Conservation (phyloP, 768 basidiomycete genomes). For the Xerocomus spinulosus region DNA sequence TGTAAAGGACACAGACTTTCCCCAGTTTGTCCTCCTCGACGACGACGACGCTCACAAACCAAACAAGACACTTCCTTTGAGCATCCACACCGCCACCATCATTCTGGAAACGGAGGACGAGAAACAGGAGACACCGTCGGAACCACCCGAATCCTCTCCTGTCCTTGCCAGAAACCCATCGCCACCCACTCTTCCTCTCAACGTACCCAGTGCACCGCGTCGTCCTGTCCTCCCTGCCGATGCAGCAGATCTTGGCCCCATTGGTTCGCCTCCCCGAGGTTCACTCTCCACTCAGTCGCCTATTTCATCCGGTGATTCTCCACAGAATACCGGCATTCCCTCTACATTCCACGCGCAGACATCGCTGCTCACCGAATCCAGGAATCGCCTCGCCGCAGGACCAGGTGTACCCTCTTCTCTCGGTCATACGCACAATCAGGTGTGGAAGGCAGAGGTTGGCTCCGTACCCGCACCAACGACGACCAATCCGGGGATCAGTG, state of each 20-base stretch:
- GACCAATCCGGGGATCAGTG: conserved; percentile 11
- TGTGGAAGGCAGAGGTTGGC: conserved; percentile 29
- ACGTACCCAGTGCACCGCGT: conserved; percentile 46
- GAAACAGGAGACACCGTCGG: not conserved
- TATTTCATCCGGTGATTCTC: conserved; percentile 31
- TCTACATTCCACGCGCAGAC: conserved; percentile 81
- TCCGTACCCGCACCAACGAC: conserved; percentile 19
- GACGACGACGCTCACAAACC: conserved; percentile 36
- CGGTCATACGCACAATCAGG: conserved; percentile 32
- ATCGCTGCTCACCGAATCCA: conserved; percentile 35
- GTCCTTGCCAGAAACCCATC: conserved; percentile 31
- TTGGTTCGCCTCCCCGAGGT: conserved; percentile 69
- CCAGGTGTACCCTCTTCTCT: conserved; percentile 62
- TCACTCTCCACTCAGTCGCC: conserved; percentile 53
- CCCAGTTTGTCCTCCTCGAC: conserved; percentile 62
- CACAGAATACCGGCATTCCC: conserved; percentile 41
- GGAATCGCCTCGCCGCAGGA: conserved; percentile 26
- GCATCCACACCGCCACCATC: not conserved
- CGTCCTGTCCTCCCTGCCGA: conserved; percentile 34
- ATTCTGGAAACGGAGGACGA: conserved; percentile 14
- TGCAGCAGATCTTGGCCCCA: conserved; percentile 68
- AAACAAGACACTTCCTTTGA: conserved; percentile 1
- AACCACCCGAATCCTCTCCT: conserved; percentile 12
- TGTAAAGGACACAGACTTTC: conserved; percentile 70
- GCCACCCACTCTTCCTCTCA: conserved; percentile 52